phyloP scores from a whole-genome alignment of 164 flowering plant genomes.

The Annona squamosa region DNA sequence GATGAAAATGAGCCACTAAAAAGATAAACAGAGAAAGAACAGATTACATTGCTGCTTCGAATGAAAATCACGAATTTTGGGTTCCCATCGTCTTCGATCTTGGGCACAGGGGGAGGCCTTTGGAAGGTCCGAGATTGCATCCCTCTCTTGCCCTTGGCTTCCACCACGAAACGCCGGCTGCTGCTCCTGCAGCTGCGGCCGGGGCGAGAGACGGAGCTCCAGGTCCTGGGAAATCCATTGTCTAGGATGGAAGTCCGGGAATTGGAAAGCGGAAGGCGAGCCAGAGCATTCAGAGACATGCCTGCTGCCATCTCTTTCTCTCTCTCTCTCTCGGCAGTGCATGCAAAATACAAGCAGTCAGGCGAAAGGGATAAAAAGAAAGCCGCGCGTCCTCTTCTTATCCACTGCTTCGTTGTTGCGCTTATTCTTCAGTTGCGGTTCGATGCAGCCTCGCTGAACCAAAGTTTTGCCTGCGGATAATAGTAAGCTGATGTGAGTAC shows the following conservation, averaged over 20 bases:
- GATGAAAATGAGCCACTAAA: background rate
- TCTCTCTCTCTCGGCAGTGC: background rate
- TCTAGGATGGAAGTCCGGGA: constrained; percentile 9
- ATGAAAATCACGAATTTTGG: constrained; percentile 87
- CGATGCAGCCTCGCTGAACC: no score
- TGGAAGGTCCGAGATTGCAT: constrained; percentile 60
- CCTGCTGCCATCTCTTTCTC: constrained; percentile 46
- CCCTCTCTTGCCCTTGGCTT: constrained; percentile 79
- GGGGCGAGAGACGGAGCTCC: constrained; percentile 27
- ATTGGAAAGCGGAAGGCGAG: constrained; percentile 44
- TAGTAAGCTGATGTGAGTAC: no score
- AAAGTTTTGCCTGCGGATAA: no score
- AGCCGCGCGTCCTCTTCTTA: background rate
- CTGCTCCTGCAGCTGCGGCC: constrained; percentile 1
- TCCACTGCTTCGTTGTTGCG: background rate
- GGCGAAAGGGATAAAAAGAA: background rate
- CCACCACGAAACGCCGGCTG: constrained; percentile 36
- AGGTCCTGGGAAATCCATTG: constrained; percentile 27
- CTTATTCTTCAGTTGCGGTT: no score
- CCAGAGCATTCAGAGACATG: constrained; percentile 64
- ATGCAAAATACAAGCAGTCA: background rate
- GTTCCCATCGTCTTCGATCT: constrained; percentile 89
- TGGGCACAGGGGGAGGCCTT: constrained; percentile 62
- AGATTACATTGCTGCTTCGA: constrained; percentile 71
- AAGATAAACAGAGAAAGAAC: constrained; percentile 1